phyloP scores from a whole-genome alignment of 2,329 filamentous ascomycete genomes.

The Colletotrichum sp. region DNA sequence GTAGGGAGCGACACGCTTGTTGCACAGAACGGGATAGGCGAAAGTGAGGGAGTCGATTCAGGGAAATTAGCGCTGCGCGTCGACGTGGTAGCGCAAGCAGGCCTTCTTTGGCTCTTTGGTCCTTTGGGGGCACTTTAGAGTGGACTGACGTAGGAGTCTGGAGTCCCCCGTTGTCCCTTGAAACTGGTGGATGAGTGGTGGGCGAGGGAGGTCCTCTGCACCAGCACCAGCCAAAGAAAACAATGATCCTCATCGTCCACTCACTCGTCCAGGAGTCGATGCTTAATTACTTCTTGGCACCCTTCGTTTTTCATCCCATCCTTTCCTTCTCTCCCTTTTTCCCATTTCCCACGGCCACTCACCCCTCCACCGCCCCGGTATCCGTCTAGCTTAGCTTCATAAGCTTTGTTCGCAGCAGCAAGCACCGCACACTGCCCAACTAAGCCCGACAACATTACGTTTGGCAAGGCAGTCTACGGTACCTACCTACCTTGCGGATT shows the following conservation, averaged over 20 bases:
- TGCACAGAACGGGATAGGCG: background rate
- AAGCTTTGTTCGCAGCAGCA: background rate
- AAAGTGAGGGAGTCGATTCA: background rate
- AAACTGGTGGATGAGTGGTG: background rate
- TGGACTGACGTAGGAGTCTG: background rate
- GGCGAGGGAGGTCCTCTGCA: background rate
- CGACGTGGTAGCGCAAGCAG: background rate
- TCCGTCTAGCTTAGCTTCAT: background rate
- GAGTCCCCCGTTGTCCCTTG: background rate
- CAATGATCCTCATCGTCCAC: background rate
- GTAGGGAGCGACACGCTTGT: background rate
- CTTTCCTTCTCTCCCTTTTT: background rate
- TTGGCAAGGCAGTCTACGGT: background rate
- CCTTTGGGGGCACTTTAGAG: background rate
- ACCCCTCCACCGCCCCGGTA: background rate
- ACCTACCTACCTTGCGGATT: background rate
- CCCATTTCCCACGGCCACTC: background rate
- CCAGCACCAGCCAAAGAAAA: background rate
- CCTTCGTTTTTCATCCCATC: background rate
- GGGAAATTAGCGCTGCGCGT: constrained; percentile 9
- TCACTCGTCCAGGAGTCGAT: background rate
- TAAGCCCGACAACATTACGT: background rate
- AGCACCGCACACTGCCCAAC: background rate
- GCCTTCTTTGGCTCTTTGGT: background rate
- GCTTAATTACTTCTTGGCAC: background rate